A percentile compares a stretch with the other conserved stretches of the same genome.
These are phyloP conservation scores for Piper longum DNA, from an alignment of 164 flowering plant genomes.

Conservation along the genomic window DNA sequence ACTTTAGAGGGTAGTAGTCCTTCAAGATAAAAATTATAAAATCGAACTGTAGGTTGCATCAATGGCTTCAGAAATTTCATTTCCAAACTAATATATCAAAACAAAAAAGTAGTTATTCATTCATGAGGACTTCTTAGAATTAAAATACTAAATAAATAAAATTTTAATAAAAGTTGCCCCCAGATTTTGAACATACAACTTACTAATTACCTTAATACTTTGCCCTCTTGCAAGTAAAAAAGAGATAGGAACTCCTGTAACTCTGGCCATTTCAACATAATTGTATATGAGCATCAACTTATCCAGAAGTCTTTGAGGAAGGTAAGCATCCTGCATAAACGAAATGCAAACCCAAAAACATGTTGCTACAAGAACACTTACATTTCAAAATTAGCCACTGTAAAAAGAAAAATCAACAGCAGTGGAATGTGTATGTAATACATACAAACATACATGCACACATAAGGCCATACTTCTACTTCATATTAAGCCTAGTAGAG, in stretches of 20 bases:
- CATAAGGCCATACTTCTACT: no score
- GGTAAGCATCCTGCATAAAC: slow-evolving; percentile 86
- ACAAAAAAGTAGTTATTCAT: no score
- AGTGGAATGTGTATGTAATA: no score
- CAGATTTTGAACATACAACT: not conserved
- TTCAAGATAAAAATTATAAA: not conserved
- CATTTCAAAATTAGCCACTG: not conserved
- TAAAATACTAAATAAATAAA: not conserved
- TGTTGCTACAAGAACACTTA: not conserved
- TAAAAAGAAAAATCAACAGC: no score
- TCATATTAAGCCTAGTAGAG: no score
- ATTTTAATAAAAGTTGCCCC: not conserved
- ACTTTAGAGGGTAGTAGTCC: no score
- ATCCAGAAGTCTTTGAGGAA: slow-evolving; percentile 93
- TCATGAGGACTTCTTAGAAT: not conserved
- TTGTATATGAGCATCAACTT: slow-evolving; percentile 91
- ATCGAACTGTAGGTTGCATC: not conserved
- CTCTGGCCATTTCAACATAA: slow-evolving; percentile 99
- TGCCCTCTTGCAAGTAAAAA: slow-evolving; percentile 97
- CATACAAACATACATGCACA: no score
- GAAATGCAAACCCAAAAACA: not conserved
- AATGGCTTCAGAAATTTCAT: no score
- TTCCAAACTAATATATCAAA: no score
- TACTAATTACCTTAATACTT: slow-evolving; percentile 69
- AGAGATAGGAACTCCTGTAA: slow-evolving; percentile 95